These are phyloP conservation scores for Phytophthora kernoviae DNA, from an alignment of 352 stramenopile species.

Conservation along the genomic window DNA sequence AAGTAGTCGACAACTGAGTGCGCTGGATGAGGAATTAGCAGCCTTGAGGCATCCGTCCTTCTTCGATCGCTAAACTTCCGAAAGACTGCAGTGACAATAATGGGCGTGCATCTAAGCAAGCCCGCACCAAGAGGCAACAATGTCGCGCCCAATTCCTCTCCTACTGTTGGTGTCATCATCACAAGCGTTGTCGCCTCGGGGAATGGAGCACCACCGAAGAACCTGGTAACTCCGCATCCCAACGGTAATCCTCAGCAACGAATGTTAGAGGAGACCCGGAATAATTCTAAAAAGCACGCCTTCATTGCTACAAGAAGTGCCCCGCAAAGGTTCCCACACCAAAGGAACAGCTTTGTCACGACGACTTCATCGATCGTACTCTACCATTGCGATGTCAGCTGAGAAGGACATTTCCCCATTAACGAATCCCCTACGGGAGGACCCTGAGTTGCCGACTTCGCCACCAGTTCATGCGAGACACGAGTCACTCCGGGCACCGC, in stretches of 20 bases:
- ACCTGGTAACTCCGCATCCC: conserved; percentile 16
- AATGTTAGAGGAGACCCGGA: neutral
- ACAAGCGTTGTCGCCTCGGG: too few species aligned
- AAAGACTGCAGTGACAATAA: too few species aligned
- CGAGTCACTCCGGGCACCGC: conserved; percentile 10
- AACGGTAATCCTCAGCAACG: neutral
- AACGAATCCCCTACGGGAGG: neutral
- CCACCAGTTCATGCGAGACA: conserved; percentile 11
- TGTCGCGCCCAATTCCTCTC: too few species aligned
- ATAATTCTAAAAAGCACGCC: neutral
- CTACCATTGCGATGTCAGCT: conserved; percentile 5
- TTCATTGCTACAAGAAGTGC: neutral
- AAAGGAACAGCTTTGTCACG: neutral
- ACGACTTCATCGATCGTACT: conserved; percentile 15
- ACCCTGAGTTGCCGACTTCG: conserved; percentile 7
- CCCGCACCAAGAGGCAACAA: too few species aligned
- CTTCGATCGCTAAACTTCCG: too few species aligned
- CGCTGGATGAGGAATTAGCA: too few species aligned
- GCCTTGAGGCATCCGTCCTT: too few species aligned
- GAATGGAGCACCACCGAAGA: conserved; percentile 3
- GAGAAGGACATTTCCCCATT: neutral
- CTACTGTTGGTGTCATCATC: too few species aligned
- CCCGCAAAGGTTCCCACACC: neutral
- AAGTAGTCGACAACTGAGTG: too few species aligned
- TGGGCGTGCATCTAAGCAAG: too few species aligned